Conservation (phyloP, 139 green algal species). For the Chlamydomonas schloesseri region DNA sequence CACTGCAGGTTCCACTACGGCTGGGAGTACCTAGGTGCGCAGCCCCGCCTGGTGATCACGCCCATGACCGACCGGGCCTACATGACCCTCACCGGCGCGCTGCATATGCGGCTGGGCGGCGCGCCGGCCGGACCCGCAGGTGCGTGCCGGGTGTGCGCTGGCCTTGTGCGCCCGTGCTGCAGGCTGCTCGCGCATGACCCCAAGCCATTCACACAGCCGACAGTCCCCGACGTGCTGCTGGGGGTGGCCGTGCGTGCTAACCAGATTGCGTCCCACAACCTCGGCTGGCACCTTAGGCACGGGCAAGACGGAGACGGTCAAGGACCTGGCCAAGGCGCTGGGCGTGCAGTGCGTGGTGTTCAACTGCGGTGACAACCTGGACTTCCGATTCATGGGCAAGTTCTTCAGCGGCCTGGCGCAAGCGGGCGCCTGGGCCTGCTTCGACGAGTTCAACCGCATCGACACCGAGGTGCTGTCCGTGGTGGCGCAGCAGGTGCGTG, state of each 20-base stretch:
- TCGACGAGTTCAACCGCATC: constrained; percentile 94
- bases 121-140: constrained; percentile 73
- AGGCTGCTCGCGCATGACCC: too few species aligned
- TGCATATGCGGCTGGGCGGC: constrained; percentile 85
- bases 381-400: constrained; percentile 80
- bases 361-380: constrained; percentile 90
- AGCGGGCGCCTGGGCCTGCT: constrained; percentile 86
- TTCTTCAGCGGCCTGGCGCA: constrained; percentile 79
- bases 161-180: too few species aligned
- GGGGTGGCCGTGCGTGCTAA: too few species aligned
- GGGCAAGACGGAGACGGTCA: constrained; percentile 88
- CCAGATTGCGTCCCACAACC: too few species aligned
- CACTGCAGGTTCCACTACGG: constrained; percentile 80
- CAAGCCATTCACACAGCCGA: too few species aligned
- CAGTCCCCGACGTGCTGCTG: too few species aligned
- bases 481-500: constrained; percentile 59
- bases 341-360: constrained; percentile 86
- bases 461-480: constrained; percentile 80
- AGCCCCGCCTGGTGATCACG: constrained; percentile 84
- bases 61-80: constrained; percentile 87
- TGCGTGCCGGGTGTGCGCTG: too few species aligned
- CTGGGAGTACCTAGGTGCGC: constrained; percentile 89
- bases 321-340: constrained; percentile 73
- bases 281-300: constrained; percentile 55
- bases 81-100: constrained; percentile 84